Evolutionary conservation across 2,329 filamentous ascomycete genomes (phyloP).

Genomic region (Rhexocercosporidium sp.): DNA sequence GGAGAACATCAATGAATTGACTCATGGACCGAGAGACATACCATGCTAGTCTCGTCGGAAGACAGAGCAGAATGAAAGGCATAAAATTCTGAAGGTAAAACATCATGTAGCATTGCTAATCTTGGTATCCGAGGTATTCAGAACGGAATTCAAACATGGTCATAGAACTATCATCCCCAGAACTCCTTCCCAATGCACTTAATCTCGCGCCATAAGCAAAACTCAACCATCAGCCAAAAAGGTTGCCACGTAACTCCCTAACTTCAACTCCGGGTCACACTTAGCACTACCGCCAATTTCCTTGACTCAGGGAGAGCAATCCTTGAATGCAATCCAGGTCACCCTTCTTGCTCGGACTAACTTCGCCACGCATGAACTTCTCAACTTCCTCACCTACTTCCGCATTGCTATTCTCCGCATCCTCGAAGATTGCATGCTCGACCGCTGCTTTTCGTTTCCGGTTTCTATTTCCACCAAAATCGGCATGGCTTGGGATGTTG

Average conservation of each 20-base stretch:
- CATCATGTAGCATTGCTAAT: conserved; percentile 24
- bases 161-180: conserved; percentile 20
- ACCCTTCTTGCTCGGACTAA: conserved; percentile 73
- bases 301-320: conserved; percentile 86
- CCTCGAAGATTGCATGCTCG: conserved; percentile 59
- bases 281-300: conserved; percentile 72
- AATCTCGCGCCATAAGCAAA: conserved; percentile 10
- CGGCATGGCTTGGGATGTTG: conserved; percentile 34
- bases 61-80: background rate
- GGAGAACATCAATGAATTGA: too few relatives aligned
- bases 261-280: background rate
- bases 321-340: conserved; percentile 91
- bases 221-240: conserved; percentile 13
- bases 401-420: conserved; percentile 44
- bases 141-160: conserved; percentile 22
- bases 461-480: conserved; percentile 32
- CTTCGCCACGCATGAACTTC: conserved; percentile 71
- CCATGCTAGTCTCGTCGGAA: too few relatives aligned
- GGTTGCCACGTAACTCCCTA: background rate
- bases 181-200: conserved; percentile 14
- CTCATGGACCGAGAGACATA: background rate
- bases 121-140: conserved; percentile 27
- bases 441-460: conserved; percentile 33
- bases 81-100: background rate
- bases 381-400: conserved; percentile 66